phyloP scores from a whole-genome alignment of 108 stramenopile species.

The Cyclostephanos tholiformis region DNA sequence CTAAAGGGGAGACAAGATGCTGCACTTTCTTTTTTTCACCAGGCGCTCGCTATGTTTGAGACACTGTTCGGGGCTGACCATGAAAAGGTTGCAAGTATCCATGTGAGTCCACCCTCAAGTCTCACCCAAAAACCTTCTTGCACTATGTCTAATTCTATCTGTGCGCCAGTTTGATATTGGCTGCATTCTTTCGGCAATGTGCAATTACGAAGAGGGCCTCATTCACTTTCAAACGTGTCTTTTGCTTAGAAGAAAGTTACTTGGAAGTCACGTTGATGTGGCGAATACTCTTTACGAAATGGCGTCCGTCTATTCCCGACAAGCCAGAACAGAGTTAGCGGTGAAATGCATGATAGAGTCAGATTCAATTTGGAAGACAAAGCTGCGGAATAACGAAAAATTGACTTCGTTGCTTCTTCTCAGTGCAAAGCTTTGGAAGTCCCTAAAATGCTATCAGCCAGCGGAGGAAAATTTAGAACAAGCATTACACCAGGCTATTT shows the following conservation, averaged over 20 bases:
- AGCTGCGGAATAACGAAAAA: conserved; percentile 70
- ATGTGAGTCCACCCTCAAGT: conserved; percentile 17
- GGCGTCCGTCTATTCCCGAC: conserved; percentile 38
- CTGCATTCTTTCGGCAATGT: conserved; percentile 61
- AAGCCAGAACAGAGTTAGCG: conserved; percentile 60
- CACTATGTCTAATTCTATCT: neutral
- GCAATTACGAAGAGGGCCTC: conserved; percentile 66
- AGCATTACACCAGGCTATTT: conserved; percentile 62
- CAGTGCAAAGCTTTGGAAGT: conserved; percentile 72
- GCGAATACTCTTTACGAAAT: conserved; percentile 81
- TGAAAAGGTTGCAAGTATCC: conserved; percentile 47
- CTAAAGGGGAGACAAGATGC: conserved; percentile 34
- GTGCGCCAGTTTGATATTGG: conserved; percentile 61
- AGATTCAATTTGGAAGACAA: conserved; percentile 69
- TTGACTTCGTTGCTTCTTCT: conserved; percentile 52
- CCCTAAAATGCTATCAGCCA: conserved; percentile 56
- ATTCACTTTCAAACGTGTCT: conserved; percentile 71
- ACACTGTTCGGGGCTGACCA: conserved; percentile 40
- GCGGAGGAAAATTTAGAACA: conserved; percentile 71
- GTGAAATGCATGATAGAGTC: conserved; percentile 75
- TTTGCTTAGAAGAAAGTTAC: conserved; percentile 62
- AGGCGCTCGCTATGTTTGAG: conserved; percentile 50
- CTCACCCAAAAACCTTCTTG: neutral
- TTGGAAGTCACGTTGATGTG: conserved; percentile 82
- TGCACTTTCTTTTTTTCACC: conserved; percentile 38